Conservation (phyloP, 345 rosid genomes). For the Acer yangbiense region DNA sequence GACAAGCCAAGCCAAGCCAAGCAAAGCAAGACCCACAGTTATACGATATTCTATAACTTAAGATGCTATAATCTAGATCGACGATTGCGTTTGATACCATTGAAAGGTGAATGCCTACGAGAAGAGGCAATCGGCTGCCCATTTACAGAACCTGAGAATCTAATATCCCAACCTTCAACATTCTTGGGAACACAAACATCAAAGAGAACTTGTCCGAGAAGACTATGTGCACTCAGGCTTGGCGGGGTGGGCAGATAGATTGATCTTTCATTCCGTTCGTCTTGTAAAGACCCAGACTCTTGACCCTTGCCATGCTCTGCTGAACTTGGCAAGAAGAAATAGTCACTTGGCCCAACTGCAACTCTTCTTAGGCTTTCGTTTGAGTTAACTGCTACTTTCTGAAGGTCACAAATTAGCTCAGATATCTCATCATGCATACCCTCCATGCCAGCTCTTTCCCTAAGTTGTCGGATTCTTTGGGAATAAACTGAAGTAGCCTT, state of each 20-base stretch:
- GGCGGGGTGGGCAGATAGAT: conserved; percentile 49
- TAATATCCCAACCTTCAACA: conserved; percentile 97
- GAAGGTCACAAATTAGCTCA: conserved; percentile 78
- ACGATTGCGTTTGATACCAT: conserved; percentile 46
- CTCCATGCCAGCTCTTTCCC: conserved; percentile 54
- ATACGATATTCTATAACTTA: neutral
- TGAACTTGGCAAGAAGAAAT: conserved; percentile 83
- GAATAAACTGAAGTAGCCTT: conserved; percentile 60
- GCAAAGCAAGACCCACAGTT: conserved; percentile 7
- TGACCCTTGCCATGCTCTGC: conserved; percentile 40
- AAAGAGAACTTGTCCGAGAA: conserved; percentile 82
- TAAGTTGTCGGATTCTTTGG: conserved; percentile 55
- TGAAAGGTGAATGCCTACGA: conserved; percentile 49
- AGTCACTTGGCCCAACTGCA: conserved; percentile 73
- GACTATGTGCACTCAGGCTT: conserved; percentile 73
- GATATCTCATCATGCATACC: conserved; percentile 67
- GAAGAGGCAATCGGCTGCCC: conserved; percentile 72
- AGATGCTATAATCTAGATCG: conserved; percentile 62
- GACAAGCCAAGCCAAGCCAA: neutral
- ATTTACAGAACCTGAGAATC: conserved; percentile 66
- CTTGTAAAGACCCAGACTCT: conserved; percentile 47
- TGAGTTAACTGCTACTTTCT: conserved; percentile 85
- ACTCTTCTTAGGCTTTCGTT: conserved; percentile 88
- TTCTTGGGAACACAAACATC: conserved; percentile 91
- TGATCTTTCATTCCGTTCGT: conserved; percentile 54